Base-by-base conservation (phyloP, 148 eudicot genomes). In the Rhododendron henanense region DNA sequence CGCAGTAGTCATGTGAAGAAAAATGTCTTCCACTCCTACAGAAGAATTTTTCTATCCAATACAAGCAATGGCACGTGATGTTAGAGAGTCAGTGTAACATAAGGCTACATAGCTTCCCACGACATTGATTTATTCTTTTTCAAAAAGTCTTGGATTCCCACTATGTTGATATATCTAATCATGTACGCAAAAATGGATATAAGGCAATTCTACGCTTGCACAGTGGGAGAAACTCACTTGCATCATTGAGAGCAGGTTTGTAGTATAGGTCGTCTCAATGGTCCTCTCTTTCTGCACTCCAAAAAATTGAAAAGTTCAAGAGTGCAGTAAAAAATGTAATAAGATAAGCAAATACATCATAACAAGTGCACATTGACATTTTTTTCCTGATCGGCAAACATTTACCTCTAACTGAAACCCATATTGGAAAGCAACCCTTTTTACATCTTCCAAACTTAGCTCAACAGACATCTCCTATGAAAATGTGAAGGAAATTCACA, bases 381-480 rank as follows among this genome's bases (percentile, higher is more conserved):
- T 16, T 16, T 18, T 55, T 55, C 61, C 61, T 55, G 61, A 55
- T 55, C 61, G 1, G 21, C 61, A 55, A 55, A 55, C 21, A 55
- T 19, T 37, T 84, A 97, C 99, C 99, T 97, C 96, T 84, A 95
- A 89, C 73, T 90, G 89, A 85, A 97, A 95, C 86, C 99, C 99
- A 85, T 89, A 92, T 86, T 91, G 92, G 28, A 85, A 79, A 74
- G 99, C 96, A 88, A 93, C 94, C 87, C 86, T 92, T 91, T 92
- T 95, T 85, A 97, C 98, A 83, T 97, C 99, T 92, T 95, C 99
- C 87, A 97, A 90, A 90, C 99, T 94, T 67, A 97, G 86, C 87
- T 97, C 99, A 74, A 97, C 86, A n/a, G 99, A 97, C 95, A 97
- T 93, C 85, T 97, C 99, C 99, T 97, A 88, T 76, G 82, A 73